Evolutionary conservation across 768 basidiomycete species (phyloP).

Genomic region (Podaxis pistillaris): DNA sequence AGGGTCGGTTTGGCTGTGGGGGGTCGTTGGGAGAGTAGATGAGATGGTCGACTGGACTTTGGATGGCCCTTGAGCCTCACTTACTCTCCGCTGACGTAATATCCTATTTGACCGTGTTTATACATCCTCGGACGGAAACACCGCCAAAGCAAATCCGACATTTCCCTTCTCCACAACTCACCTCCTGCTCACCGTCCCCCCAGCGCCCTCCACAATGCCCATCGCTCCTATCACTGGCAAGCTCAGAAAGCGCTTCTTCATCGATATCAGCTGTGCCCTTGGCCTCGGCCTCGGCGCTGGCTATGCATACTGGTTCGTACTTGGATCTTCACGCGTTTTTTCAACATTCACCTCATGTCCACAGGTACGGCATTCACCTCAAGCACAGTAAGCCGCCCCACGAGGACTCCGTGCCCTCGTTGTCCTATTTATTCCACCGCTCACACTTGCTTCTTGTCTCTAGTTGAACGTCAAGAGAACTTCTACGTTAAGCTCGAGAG

Average conservation of each 20-base stretch:
- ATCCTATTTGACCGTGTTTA: conserved; percentile 24
- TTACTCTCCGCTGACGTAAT: conserved; percentile 25
- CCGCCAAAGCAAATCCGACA: conserved; percentile 27
- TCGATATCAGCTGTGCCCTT: conserved; percentile 72
- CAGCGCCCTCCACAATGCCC: conserved; percentile 50
- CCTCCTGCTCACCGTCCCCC: conserved; percentile 18
- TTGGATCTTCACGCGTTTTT: conserved; percentile 11
- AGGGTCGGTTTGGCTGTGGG: conserved; percentile 13
- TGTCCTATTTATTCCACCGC: conserved; percentile 6
- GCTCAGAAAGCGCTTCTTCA: conserved; percentile 90
- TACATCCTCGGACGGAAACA: conserved; percentile 11
- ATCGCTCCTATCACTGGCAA: conserved; percentile 92
- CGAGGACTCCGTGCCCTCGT: background rate
- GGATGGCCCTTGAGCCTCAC: background rate
- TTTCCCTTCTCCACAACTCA: conserved; percentile 34
- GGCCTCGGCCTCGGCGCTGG: conserved; percentile 75
- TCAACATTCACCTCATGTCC: conserved; percentile 18
- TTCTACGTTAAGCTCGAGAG: conserved; percentile 86
- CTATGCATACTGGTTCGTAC: conserved; percentile 81
- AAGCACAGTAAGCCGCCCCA: conserved; percentile 57
- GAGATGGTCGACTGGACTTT: background rate
- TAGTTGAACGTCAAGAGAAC: conserved; percentile 82
- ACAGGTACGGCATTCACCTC: conserved; percentile 83
- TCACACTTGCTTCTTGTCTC: background rate
- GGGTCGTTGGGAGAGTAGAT: conserved; percentile 24